These are phyloP conservation scores for Acacia concinna DNA, from an alignment of 331 rosid species.

Conservation along the genomic window DNA sequence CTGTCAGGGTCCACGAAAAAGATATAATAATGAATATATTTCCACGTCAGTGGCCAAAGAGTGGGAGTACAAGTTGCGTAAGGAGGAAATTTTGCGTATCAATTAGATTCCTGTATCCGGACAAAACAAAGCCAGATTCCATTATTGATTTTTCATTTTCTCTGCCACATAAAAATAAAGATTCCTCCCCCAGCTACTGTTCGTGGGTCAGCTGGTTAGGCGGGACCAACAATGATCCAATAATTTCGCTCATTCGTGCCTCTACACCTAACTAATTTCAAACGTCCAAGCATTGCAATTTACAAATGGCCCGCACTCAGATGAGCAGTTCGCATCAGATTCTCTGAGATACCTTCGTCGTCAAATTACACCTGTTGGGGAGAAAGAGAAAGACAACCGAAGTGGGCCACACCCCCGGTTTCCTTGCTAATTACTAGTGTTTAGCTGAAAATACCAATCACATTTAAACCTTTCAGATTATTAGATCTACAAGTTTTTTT, in stretches of 20 bases:
- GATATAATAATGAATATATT: background rate
- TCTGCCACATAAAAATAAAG: background rate
- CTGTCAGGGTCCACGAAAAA: background rate
- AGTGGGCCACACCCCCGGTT: background rate
- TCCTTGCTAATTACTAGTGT: too few species aligned
- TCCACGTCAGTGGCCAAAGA: too few species aligned
- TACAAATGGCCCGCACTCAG: background rate
- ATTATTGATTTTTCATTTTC: background rate
- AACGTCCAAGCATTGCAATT: background rate
- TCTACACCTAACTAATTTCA: background rate
- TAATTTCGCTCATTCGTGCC: background rate
- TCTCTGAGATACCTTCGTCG: background rate
- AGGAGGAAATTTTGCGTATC: background rate
- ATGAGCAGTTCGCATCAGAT: background rate
- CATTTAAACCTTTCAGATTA: too few species aligned
- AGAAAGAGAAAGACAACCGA: background rate
- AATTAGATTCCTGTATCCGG: background rate
- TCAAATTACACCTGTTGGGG: background rate
- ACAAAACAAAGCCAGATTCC: background rate
- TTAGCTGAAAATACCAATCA: too few species aligned
- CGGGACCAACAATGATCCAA: background rate
- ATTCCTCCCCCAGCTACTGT: background rate
- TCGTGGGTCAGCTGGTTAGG: background rate
- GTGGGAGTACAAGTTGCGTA: background rate
- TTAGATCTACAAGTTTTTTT: too few species aligned